These are phyloP conservation scores for Lentithecium fluviatile DNA, from an alignment of 495 filamentous ascomycete species.

Conservation along the genomic window DNA sequence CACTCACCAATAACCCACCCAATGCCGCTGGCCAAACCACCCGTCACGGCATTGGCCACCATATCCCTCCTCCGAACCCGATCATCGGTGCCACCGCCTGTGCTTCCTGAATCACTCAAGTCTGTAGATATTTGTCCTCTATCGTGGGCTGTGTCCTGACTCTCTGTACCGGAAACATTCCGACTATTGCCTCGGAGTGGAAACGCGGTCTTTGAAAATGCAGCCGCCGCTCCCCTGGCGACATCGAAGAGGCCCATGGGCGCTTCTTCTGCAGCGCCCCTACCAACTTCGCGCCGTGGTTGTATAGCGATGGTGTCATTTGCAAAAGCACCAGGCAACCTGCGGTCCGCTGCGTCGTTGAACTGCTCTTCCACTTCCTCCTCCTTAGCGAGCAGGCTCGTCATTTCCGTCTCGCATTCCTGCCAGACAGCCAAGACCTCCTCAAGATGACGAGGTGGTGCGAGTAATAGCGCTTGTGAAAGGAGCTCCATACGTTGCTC, in stretches of 20 bases:
- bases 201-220: constrained; percentile 65
- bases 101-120: constrained; percentile 36
- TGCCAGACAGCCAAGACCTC: constrained; percentile 85
- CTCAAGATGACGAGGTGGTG: constrained; percentile 71
- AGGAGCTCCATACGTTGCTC: constrained; percentile 91
- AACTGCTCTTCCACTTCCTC: constrained; percentile 68
- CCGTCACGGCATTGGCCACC: constrained; percentile 44
- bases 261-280: constrained; percentile 59
- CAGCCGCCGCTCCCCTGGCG: constrained; percentile 75
- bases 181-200: constrained; percentile 46
- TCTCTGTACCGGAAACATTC: neutral
- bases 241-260: constrained; percentile 95
- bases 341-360: constrained; percentile 38
- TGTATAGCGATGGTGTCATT: constrained; percentile 39
- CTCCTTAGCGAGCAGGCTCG: constrained; percentile 65
- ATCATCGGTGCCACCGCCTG: constrained; percentile 30
- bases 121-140: constrained; percentile 16
- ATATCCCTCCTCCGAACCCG: constrained; percentile 46
- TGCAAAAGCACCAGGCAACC: constrained; percentile 66
- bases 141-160: constrained; percentile 7
- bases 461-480: constrained; percentile 76
- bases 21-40: constrained; percentile 43
- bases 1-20: constrained; percentile 45
- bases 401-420: constrained; percentile 82
- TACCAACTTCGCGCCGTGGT: constrained; percentile 39